Percentiles rank a stretch among this genome's conserved stretches.
phyloP scores from a whole-genome alignment of 805 yeast genomes.

The Grigorovia transvaalensis region DNA sequence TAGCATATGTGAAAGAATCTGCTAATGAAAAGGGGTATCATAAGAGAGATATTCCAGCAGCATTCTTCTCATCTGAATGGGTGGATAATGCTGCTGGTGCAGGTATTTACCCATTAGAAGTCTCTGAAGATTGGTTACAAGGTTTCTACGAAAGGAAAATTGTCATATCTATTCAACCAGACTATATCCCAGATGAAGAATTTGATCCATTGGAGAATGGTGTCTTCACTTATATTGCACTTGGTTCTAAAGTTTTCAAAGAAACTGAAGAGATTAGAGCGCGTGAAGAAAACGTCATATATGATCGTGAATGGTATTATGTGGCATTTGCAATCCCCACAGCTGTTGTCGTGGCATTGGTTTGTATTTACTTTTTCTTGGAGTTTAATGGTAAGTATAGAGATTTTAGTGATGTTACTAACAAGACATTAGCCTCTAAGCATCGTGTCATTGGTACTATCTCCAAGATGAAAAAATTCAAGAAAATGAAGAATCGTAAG shows the following conservation, averaged over 20 bases:
- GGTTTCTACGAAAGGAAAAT: slow-evolving; percentile 45
- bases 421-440: slow-evolving; percentile 25
- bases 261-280: slow-evolving; percentile 35
- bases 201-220: slow-evolving; percentile 46
- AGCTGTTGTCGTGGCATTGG: slow-evolving; percentile 46
- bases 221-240: slow-evolving; percentile 36
- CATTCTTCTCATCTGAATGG: slow-evolving; percentile 71
- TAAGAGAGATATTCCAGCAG: slow-evolving; percentile 33
- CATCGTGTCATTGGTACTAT: slow-evolving; percentile 34
- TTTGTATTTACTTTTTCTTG: slow-evolving; percentile 57
- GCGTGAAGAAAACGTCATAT: slow-evolving; percentile 35
- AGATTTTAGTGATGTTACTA: slow-evolving; percentile 38
- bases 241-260: slow-evolving; percentile 34
- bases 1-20: slow-evolving; percentile 52
- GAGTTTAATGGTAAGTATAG: slow-evolving; percentile 45
- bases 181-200: slow-evolving; percentile 51
- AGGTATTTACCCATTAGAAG: slow-evolving; percentile 55
- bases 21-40: slow-evolving; percentile 46
- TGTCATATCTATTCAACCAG: slow-evolving; percentile 66
- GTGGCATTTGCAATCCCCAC: slow-evolving; percentile 62
- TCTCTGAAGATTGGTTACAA: slow-evolving; percentile 55
- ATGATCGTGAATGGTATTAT: slow-evolving; percentile 44
- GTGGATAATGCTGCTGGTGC: slow-evolving; percentile 50
- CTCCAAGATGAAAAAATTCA: slow-evolving; percentile 25
- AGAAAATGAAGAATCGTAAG: slow-evolving; percentile 28